These are phyloP conservation scores for Cercophora sp. DNA, from an alignment of 495 filamentous ascomycete species.

Conservation along the genomic window DNA sequence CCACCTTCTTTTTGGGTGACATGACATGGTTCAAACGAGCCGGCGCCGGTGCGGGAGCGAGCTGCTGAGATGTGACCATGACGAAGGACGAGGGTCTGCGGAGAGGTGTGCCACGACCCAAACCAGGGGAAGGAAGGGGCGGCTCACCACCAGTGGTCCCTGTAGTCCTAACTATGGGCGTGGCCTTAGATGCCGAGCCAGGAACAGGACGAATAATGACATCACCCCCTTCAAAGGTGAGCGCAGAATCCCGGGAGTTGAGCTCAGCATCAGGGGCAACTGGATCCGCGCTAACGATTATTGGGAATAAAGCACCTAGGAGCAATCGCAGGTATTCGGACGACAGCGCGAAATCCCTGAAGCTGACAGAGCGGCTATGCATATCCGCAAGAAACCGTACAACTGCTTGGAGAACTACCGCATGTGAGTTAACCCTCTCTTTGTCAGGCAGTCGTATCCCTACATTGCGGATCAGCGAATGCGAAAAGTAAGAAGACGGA, in stretches of 20 bases:
- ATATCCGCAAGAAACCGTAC: constrained; percentile 76
- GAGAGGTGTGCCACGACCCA: constrained; percentile 52
- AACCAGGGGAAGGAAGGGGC: constrained; percentile 31
- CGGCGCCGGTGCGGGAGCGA: constrained; percentile 50
- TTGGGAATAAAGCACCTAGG: constrained; percentile 74
- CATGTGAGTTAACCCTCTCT: constrained; percentile 49
- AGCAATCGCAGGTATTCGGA: constrained; percentile 77
- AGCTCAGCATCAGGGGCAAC: constrained; percentile 80
- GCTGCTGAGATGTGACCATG: constrained; percentile 68
- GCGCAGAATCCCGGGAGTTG: constrained; percentile 67
- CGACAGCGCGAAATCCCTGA: constrained; percentile 73
- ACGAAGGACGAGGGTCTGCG: constrained; percentile 86
- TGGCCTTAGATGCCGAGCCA: constrained; percentile 42
- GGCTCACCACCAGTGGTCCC: constrained; percentile 50
- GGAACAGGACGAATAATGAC: constrained; percentile 74
- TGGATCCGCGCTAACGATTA: constrained; percentile 77
- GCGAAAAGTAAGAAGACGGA: too few relatives aligned
- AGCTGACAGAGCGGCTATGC: constrained; percentile 65
- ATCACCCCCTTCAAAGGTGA: constrained; percentile 82
- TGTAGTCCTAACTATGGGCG: constrained; percentile 69
- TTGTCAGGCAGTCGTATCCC: constrained; percentile 35
- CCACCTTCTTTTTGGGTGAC: constrained; percentile 51
- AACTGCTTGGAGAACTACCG: constrained; percentile 61
- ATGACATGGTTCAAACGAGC: constrained; percentile 60
- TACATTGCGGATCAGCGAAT: too few relatives aligned